Conservation (phyloP, 441 rosid species). For the Biscutella auriculata region DNA sequence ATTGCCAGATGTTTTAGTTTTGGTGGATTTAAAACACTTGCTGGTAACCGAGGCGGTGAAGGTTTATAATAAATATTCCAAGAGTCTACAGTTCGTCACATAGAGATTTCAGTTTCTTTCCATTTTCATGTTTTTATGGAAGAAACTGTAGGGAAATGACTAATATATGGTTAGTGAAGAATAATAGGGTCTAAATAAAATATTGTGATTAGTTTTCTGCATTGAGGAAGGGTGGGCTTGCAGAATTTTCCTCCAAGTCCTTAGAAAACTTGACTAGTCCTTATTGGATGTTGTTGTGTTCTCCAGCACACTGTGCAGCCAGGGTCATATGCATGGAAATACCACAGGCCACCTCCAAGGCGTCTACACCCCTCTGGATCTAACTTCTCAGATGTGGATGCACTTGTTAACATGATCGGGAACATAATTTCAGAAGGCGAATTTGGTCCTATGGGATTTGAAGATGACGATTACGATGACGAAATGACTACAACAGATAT, state of each 20-base stretch:
- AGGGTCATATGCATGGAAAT: constrained; percentile 68
- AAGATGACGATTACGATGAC: constrained; percentile 33
- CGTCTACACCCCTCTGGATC: constrained; percentile 27
- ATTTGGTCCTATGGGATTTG: constrained; percentile 33
- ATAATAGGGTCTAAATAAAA: neutral
- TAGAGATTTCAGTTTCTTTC: neutral
- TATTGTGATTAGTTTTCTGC: constrained; percentile 8
- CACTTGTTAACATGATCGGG: constrained; percentile 36
- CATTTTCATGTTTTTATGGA: neutral
- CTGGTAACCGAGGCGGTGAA: neutral
- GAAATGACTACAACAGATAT: constrained; percentile 36
- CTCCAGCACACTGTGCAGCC: constrained; percentile 75
- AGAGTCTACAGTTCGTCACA: neutral
- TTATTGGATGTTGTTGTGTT: constrained; percentile 47
- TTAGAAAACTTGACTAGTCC: constrained; percentile 34
- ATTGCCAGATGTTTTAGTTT: neutral
- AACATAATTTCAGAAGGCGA: constrained; percentile 37
- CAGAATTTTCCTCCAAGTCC: constrained; percentile 7
- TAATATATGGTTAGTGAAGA: constrained; percentile 13
- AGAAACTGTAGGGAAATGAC: neutral
- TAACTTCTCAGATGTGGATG: constrained; percentile 31
- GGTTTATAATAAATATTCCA: neutral
- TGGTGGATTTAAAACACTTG: neutral
- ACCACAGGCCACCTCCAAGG: constrained; percentile 56
- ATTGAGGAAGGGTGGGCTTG: constrained; percentile 6